Evolutionary conservation across 2,329 filamentous ascomycete species (phyloP).

Genomic region (Diplodia corticola): DNA sequence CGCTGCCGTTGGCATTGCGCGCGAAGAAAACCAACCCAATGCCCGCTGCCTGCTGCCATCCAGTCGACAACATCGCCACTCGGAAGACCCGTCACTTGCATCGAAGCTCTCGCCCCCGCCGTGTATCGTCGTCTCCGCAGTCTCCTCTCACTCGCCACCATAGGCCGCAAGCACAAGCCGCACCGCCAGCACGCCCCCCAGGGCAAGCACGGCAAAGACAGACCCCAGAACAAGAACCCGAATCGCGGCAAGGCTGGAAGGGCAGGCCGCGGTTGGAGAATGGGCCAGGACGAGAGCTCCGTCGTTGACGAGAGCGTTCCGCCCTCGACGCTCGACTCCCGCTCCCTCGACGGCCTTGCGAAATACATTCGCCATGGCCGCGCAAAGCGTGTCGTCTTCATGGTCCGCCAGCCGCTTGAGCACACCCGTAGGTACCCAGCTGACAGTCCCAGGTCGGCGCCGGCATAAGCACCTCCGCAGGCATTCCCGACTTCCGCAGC

Average conservation of each 20-base stretch:
- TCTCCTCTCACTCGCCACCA: constrained; percentile 36
- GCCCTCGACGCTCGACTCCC: constrained; percentile 65
- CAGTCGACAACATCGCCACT: no score
- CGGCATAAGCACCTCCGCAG: constrained; percentile 73
- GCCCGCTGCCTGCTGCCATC: not conserved
- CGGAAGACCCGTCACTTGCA: no score
- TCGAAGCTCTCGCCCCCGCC: not conserved
- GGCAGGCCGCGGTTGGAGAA: constrained; percentile 50
- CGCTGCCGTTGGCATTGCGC: not conserved
- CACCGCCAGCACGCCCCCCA: constrained; percentile 36
- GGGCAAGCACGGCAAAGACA: constrained; percentile 30
- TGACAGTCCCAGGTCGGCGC: constrained; percentile 65
- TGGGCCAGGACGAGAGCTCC: constrained; percentile 83
- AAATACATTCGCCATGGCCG: constrained; percentile 72
- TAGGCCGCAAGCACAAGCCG: constrained; percentile 53
- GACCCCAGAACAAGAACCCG: constrained; percentile 32
- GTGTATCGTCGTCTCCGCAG: not conserved
- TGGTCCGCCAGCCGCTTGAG: constrained; percentile 51
- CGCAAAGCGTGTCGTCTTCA: constrained; percentile 73
- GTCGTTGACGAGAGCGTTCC: constrained; percentile 66
- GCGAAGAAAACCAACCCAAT: not conserved
- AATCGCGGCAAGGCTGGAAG: constrained; percentile 29
- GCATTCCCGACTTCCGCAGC: constrained; percentile 91
- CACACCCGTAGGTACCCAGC: not conserved
- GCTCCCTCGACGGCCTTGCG: constrained; percentile 74